Evolutionary conservation across 2,329 filamentous ascomycete species (phyloP), one percentile per base, ranked within the genome.

Genomic region (Thermomyces lanuginosus): DNA sequence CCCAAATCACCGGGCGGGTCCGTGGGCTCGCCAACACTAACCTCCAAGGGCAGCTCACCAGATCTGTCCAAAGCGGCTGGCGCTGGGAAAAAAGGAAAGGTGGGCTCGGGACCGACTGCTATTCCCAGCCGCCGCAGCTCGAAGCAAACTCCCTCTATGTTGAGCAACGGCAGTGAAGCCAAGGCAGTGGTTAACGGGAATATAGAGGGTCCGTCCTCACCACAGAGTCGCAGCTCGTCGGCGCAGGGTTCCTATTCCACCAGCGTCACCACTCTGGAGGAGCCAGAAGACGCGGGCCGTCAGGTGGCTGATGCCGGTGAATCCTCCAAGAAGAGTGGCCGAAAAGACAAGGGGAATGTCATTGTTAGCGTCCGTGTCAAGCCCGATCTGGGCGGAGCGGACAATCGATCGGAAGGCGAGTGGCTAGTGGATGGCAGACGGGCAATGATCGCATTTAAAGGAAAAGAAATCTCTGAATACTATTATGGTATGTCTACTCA

Each of bases 341-440:
- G 70, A 41, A 83, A 93, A 42, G 70, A 66, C 29, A 95, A 92
- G 51, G 89, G 89, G 27, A 98, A 98, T 45, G 86, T 98, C 8
- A 56, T 95, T 35, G 86, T 98, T 40, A 95, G 89, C 48, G 84
- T 98, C 19, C 72, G 89, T 46, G 84, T 95, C 21, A 71, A 89
- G 16, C 89, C 89, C 16, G 84, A 93, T 55, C 65, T 70, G 3
- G 38, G 32, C 9, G 69, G 63, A n/a, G 69, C 65, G 28, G 66
- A 66, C 29, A 69, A 69, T 22, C 66, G 69, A 32, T 58, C 69
- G 5, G 79, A 89, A 33, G 71, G 74, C 16, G 89, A 95, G 46
- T 98, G 86, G 89, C 69, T 82, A 60, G 76, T 98, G 3, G 84
- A 93, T 49, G 77, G 78, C 16, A 73, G 82, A 43, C 74, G 74